A percentile compares a stretch with the other conserved stretches of the same genome.
Conservation (phyloP, 2,329 filamentous ascomycete genomes). For the Nemania diffusa region DNA sequence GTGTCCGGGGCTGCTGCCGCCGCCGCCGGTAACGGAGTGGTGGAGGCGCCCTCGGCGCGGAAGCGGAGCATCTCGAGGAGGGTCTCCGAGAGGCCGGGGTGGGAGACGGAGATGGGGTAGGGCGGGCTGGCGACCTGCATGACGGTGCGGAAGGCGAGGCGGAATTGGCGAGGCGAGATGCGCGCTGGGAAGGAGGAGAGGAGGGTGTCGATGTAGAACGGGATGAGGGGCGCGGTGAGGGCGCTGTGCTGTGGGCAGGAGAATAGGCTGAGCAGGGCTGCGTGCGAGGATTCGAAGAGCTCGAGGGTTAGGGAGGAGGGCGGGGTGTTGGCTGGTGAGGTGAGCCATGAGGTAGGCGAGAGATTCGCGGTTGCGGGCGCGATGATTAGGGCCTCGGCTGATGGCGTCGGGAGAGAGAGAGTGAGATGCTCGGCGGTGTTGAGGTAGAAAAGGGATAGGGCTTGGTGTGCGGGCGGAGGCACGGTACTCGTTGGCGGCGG, state of each 20-base stretch:
- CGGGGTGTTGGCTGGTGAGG: constrained; percentile 48
- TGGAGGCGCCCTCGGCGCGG: constrained; percentile 64
- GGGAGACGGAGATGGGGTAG: constrained; percentile 75
- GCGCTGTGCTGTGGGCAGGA: constrained; percentile 81
- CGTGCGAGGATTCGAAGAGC: constrained; percentile 90
- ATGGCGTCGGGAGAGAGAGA: constrained; percentile 70
- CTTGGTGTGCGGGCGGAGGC: constrained; percentile 73
- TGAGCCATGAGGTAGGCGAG: constrained; percentile 49
- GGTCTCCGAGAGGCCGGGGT: constrained; percentile 82
- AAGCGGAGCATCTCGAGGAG: constrained; percentile 81
- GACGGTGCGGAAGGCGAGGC: constrained; percentile 86
- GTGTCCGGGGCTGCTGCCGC: too few species aligned
- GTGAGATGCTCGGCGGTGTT: constrained; percentile 88
- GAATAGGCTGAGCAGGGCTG: constrained; percentile 80
- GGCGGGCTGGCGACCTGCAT: constrained; percentile 85
- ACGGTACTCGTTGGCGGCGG: constrained; percentile 64
- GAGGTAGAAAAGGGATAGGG: constrained; percentile 87
- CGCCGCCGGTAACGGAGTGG: constrained; percentile 50
- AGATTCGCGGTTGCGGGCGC: constrained; percentile 81
- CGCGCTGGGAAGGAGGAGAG: constrained; percentile 82
- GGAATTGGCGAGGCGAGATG: constrained; percentile 85
- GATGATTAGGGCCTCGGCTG: constrained; percentile 78
- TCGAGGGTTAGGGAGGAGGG: constrained; percentile 60
- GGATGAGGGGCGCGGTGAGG: constrained; percentile 76
- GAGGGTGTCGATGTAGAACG: constrained; percentile 84